phyloP scores from a whole-genome alignment of 495 filamentous ascomycete genomes.

The Podospora australis region DNA sequence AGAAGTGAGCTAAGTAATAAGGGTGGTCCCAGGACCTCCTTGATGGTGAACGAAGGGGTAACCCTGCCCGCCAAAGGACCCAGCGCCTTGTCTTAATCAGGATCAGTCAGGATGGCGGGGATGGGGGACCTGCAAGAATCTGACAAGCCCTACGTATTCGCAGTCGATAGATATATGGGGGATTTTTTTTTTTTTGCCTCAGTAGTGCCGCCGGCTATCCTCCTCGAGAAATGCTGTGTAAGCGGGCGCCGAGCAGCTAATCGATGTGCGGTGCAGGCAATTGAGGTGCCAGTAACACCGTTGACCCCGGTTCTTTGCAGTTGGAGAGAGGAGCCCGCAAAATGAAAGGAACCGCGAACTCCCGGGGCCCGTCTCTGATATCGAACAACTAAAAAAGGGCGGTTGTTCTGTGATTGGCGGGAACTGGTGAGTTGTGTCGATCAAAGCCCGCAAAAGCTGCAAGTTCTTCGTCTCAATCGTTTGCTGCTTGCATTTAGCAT shows the following conservation, averaged over 20 bases:
- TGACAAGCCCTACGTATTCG: not conserved
- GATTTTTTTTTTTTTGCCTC: not conserved
- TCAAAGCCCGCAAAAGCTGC: too few species aligned
- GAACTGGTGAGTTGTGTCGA: too few species aligned
- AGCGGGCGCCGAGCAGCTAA: not conserved
- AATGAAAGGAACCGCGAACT: too few species aligned
- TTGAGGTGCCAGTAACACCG: not conserved
- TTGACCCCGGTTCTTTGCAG: too few species aligned
- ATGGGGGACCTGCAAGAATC: not conserved
- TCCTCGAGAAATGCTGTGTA: not conserved
- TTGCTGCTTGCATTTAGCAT: not conserved
- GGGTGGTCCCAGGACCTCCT: slow-evolving; percentile 11
- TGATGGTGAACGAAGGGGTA: slow-evolving; percentile 14
- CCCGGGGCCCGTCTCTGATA: too few species aligned
- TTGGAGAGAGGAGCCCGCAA: too few species aligned
- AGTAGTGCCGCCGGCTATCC: too few species aligned
- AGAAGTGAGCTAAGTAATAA: slow-evolving; percentile 12
- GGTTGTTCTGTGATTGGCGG: too few species aligned
- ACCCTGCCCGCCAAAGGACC: slow-evolving; percentile 15
- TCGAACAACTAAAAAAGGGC: too few species aligned
- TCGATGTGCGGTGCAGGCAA: not conserved
- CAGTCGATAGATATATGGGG: too few species aligned
- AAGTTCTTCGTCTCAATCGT: too few species aligned
- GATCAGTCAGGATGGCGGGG: slow-evolving; percentile 13
- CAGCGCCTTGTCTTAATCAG: slow-evolving; percentile 13